Base-by-base conservation (phyloP, 2,329 filamentous ascomycete genomes). In the Penicillium sp. region DNA sequence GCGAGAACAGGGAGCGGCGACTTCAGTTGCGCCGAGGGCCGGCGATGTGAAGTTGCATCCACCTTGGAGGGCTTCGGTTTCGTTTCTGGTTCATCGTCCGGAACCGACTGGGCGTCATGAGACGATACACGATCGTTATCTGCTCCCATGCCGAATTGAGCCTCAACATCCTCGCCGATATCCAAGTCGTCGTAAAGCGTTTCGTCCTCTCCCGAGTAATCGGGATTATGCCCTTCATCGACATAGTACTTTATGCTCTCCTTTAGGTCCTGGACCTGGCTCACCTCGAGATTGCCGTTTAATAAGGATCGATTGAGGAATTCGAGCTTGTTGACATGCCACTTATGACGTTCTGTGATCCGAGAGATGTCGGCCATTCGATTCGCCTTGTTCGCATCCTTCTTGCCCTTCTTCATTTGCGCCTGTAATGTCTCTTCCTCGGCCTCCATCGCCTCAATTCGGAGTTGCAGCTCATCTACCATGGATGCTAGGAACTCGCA, bases 221-320 rank as follows among this genome's bases (percentile, higher is more conserved):
- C 91, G 39, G 88, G 80, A 57, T 88, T 89, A 72, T 86, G 83
- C 58, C 90, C 90, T 66, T 93, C 90, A 46, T 90, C 84, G 42
- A 97, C 90, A 67, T 97, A 98, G 72, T 96, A 96, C 61, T 85
- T 85, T 68, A 98, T 97, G 66, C 83, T 85, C 59, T 97, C 91
- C 67, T 96, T 88, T 46, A 97, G 75, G 2, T 93, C 88, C 55
- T 82, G 85, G 58, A 98, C 90, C 66, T 93, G 84, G 4, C 90
- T 87, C 18, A 85, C 80, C 49, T 97, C 91, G 57, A 97, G 81
- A 54, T 85, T 88, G 48, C 90, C 91, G 64, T 98, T 98, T 66
- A 97, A 90, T 57, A 98, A 74, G 27, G 89, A 88, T 58, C 93
- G 83, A 61, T 91, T 82, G 62, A 97, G 83, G 49, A 97, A 78